Evolutionary conservation across 257 asterid species (phyloP), one percentile per base, ranked within the genome.

Genomic region (Scutellaria minor): DNA sequence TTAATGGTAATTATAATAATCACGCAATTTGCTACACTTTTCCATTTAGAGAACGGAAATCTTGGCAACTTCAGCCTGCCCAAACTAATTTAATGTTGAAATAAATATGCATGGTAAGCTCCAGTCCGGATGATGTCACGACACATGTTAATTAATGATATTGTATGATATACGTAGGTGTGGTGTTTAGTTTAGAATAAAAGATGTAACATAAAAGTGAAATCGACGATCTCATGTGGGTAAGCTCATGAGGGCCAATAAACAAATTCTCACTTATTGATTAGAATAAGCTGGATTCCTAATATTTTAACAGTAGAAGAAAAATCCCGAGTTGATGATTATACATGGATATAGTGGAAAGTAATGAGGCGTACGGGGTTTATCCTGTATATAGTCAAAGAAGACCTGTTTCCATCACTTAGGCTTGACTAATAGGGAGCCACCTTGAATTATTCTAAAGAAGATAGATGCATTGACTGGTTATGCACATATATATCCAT

Each of bases 401-500:
- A 39, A 14, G 68, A 47, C 61, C 9, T 50, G 35, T 50, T 35
- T 41, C 35, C 11, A 31, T 31, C 37, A 31, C 37, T 31, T 31
- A 24, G 27, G 27, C 27, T 24, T 24, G 27, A 24, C 27, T 24
- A 24, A 24, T 24, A 24, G 5, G n/a, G 11, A 1, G 74, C 13
- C 46, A 14, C 60, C 18, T 37, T 55, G 6, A n/a, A 63, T 62
- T 20, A 7, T 64, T 44, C 45, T 40, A 45, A 11, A 45, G 8
- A 27, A 22, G 39, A 64, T 35, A 35, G 54, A 11, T 41, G 40
- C 46, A 66, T 66, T 66, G 55, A 64, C 45, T 45, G 54, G 22
- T 20, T 20, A 2, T 52, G 61, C 40, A 31, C 64, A 65, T 75
- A 71, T 48, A 75, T 70, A 65, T 6, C 48, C 70, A 7, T 59